Evolutionary conservation across 2,329 filamentous ascomycete species (phyloP).

Genomic region (Eutypella sp.): DNA sequence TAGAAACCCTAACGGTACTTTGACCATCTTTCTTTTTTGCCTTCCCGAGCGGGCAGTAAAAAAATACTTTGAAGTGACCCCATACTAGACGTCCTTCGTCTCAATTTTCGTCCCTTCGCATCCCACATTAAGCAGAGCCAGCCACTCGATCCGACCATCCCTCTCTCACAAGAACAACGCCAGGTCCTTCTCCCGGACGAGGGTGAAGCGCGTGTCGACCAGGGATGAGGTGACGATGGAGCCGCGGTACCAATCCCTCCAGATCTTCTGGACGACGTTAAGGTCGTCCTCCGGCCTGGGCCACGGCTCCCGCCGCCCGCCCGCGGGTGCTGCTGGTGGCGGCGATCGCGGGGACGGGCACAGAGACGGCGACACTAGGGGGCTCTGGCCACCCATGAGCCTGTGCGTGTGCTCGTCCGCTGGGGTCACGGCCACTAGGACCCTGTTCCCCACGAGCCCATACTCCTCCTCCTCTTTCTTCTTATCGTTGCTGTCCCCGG

Average conservation of each 20-base stretch:
- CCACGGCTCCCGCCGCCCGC: not conserved
- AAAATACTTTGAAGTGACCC: too few relatives aligned
- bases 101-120: not conserved
- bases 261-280: slow-evolving; percentile 42
- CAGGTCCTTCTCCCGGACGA: slow-evolving; percentile 40
- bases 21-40: too few relatives aligned
- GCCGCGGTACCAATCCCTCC: slow-evolving; percentile 41
- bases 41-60: too few relatives aligned
- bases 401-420: slow-evolving; percentile 28
- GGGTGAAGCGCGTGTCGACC: slow-evolving; percentile 38
- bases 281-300: slow-evolving; percentile 11
- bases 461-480: not conserved
- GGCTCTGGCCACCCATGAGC: slow-evolving; percentile 20
- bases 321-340: not conserved
- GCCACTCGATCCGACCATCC: not conserved
- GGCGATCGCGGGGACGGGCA: not conserved
- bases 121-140: not conserved
- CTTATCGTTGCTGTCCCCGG: too few relatives aligned
- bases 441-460: slow-evolving; percentile 1
- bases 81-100: too few relatives aligned
- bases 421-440: slow-evolving; percentile 38
- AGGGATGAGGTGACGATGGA: slow-evolving; percentile 34
- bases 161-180: slow-evolving; percentile 20
- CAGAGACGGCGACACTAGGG: slow-evolving; percentile 11
- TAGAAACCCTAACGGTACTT: too few relatives aligned